phyloP scores from a whole-genome alignment of 2,329 filamentous ascomycete species.

The Ascochyta clinopodiicola region DNA sequence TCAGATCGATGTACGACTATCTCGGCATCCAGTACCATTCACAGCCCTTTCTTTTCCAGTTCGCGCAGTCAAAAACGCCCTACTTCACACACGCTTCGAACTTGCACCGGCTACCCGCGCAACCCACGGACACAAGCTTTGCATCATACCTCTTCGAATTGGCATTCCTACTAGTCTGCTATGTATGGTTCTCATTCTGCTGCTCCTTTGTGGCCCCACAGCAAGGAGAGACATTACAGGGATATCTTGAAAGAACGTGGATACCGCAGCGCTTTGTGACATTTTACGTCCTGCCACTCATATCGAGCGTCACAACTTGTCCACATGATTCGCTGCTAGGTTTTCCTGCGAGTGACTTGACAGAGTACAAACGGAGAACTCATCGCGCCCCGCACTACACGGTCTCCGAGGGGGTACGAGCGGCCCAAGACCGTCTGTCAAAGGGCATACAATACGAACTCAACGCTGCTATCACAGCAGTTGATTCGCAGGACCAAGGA shows the following conservation, averaged over 20 bases:
- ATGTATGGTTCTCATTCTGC: constrained; percentile 61
- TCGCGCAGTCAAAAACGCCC: constrained; percentile 47
- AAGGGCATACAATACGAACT: constrained; percentile 54
- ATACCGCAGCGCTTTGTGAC: constrained; percentile 57
- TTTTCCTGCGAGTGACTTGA: constrained; percentile 62
- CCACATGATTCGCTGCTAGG: constrained; percentile 58
- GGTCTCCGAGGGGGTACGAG: constrained; percentile 58
- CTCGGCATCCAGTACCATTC: constrained; percentile 59
- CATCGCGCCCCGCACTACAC: constrained; percentile 59
- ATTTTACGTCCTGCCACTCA: constrained; percentile 61
- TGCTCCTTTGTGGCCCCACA: constrained; percentile 57
- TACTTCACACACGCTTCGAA: constrained; percentile 65
- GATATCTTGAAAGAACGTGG: constrained; percentile 60
- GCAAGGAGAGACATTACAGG: constrained; percentile 54
- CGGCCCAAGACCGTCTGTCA: constrained; percentile 57
- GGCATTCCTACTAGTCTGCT: constrained; percentile 56
- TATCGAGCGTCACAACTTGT: constrained; percentile 63
- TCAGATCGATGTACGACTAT: constrained; percentile 64
- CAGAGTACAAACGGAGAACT: constrained; percentile 58
- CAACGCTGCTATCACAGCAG: constrained; percentile 47
- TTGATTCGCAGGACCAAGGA: constrained; percentile 37
- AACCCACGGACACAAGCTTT: constrained; percentile 45
- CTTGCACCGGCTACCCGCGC: constrained; percentile 57
- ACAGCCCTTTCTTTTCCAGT: constrained; percentile 62
- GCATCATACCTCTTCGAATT: constrained; percentile 54